Evolutionary conservation across 345 rosid genomes (phyloP), one percentile per base, ranked within the genome.

Genomic region (Rhizophora apiculata): DNA sequence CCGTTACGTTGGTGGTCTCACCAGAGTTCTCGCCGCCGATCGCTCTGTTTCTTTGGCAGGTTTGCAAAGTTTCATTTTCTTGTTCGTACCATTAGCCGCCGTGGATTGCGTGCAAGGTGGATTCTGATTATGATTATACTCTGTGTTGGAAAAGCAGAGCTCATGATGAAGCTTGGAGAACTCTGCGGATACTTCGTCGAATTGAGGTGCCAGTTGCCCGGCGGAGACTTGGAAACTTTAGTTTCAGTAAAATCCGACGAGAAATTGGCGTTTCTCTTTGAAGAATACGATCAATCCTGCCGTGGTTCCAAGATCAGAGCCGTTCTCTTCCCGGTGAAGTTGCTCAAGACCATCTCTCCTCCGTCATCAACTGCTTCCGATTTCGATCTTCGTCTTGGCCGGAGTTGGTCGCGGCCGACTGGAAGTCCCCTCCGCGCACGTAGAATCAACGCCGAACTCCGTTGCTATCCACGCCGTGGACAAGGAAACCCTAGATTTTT

Each of bases 1-100:
- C 34, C 95, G 96, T 57, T 94, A 94, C 82, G 85, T 80, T 32
- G 96, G 97, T 46, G 96, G 99, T 22, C 75, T 78, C 69, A 91
- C 93, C 74, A 76, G 99, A 70, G 86, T 94, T 52, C 85, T 94
- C 21, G 63, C 96, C 68, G 90, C 88, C 51, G 78, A 81, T 60
- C 90, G 91, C 43, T 81, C 90, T 29, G 68, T 88, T 11, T 81
- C 90, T 18, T 89, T 68, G 62, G 18, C 87, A 75, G 98, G 96
- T 91, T 70, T 21, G 81, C 5, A 54, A 9, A 10, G 4, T 48
- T 49, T 43, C 34, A 4, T 6, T 60, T 22, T 55, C 27, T 22
- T 55, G 21, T 43, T 43, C 48, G 46, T 37, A 2, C 46, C 11
- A 54, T 54, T 21, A 24, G 4, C 6, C 58, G 10, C 0, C 21